Conservation (phyloP, 495 filamentous ascomycete genomes). For the Parachaetomium inaequale region DNA sequence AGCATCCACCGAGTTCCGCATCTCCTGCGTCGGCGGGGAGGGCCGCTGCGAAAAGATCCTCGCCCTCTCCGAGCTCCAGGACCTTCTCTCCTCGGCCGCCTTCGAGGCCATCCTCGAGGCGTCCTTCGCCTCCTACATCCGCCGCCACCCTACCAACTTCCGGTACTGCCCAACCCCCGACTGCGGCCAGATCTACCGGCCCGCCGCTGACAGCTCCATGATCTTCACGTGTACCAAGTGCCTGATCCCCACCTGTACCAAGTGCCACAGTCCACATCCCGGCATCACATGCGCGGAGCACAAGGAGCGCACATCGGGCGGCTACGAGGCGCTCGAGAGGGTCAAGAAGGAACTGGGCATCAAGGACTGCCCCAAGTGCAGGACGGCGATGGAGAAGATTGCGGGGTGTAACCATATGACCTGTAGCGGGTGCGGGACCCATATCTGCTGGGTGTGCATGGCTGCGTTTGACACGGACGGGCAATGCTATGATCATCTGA, state of each 20-base stretch:
- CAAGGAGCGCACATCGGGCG: constrained; percentile 26
- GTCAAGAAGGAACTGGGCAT: constrained; percentile 33
- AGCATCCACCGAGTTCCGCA: constrained; percentile 13
- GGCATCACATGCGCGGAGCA: constrained; percentile 40
- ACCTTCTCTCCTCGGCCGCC: constrained; percentile 31
- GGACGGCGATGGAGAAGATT: constrained; percentile 25
- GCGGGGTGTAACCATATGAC: constrained; percentile 31
- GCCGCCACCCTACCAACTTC: constrained; percentile 31
- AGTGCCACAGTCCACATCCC: constrained; percentile 37
- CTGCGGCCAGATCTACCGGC: constrained; percentile 42
- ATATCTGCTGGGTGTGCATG: constrained; percentile 33
- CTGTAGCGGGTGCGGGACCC: constrained; percentile 25
- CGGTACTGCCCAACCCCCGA: constrained; percentile 43
- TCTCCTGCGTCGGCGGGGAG: constrained; percentile 32
- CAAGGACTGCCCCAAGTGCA: constrained; percentile 26
- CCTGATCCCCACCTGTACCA: constrained; percentile 36
- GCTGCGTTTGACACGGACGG: constrained; percentile 10
- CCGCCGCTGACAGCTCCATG: not conserved
- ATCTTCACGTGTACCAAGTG: constrained; percentile 39
- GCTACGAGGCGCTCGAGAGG: constrained; percentile 24
- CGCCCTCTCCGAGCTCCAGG: constrained; percentile 34
- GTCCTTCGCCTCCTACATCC: constrained; percentile 40
- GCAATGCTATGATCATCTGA: constrained; percentile 20
- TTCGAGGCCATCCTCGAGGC: constrained; percentile 41
- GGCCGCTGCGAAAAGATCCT: constrained; percentile 30